Evolutionary conservation across 208 protist genomes (phyloP), one percentile per base, ranked within the genome.

Genomic region (Angomonas ambiguus): DNA sequence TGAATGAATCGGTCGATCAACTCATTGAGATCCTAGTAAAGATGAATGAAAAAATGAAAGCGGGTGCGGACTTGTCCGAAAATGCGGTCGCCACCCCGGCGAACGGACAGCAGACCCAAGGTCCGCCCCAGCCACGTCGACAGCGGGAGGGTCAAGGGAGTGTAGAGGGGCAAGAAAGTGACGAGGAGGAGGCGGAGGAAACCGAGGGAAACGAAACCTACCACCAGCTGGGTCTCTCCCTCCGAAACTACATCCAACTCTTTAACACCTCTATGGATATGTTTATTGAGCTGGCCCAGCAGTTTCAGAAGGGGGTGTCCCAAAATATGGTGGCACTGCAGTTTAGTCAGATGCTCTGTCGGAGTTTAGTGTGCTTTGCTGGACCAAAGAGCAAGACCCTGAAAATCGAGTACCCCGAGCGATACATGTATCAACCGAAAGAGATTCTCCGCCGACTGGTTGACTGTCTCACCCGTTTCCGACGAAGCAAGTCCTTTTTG

Each of bases 321-420:
- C 91, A 93, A 68, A 93, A 96, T 69, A 83, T 93, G 76, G 91
- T 96, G 35, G 85, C 83, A 20, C 78, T 86, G 63, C 91, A 96
- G 76, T 89, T 94, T 69, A 80, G 81, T 45, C 83, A 93, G 64
- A 92, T 94, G 87, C 78, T 96, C 1, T 85, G 85, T 1, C 83
- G 85, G 57, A 93, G 85, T 61, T 69, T 96, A 18, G 74, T 87
- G 62, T 80, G 82, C 13, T 94, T 96, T 62, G 85, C 86, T 4
- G 91, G 91, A 0, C 80, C 81, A 0, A 79, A 96, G 31, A 92
- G 77, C 70, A 75, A 73, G 27, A 84, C 79, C 32, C 57, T 96
- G 16, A 91, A 90, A 68, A 96, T 96, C 62, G 76, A 89, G 64
- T 62, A 88, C 71, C 79, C 79, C 10, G 83, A 92, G 3, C 73